phyloP scores from a whole-genome alignment of 2,329 filamentous ascomycete species.

The Hypocreales sp. region DNA sequence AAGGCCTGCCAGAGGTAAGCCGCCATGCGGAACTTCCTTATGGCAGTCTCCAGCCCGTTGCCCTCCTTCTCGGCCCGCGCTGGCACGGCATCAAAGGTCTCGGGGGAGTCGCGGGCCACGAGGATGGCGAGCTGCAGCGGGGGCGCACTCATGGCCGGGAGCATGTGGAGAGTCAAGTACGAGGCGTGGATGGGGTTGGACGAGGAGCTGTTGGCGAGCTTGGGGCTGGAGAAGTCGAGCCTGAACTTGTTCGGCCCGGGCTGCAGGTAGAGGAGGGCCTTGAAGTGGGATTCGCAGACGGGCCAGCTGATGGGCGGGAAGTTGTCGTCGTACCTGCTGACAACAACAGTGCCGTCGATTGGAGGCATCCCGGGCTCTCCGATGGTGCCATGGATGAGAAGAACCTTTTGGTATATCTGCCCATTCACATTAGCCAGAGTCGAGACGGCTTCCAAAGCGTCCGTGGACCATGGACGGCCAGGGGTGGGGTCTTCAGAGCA shows the following conservation, averaged over 20 bases:
- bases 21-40: constrained; percentile 86
- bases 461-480: no score
- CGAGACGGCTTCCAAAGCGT: no score
- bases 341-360: constrained; percentile 64
- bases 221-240: constrained; percentile 77
- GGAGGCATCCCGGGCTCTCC: constrained; percentile 53
- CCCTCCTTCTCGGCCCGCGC: constrained; percentile 64
- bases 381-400: constrained; percentile 68
- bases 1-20: constrained; percentile 96
- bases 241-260: constrained; percentile 80
- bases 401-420: constrained; percentile 85
- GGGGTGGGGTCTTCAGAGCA: no score
- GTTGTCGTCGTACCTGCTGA: constrained; percentile 69
- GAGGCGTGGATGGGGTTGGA: constrained; percentile 61
- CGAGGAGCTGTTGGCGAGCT: constrained; percentile 53
- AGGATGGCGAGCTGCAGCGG: constrained; percentile 83
- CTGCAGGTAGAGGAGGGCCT: constrained; percentile 76
- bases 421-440: no score
- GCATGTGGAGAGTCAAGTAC: constrained; percentile 71
- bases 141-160: constrained; percentile 62
- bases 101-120: constrained; percentile 74
- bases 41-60: constrained; percentile 63
- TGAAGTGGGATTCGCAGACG: constrained; percentile 80
- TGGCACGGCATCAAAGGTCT: constrained; percentile 69
- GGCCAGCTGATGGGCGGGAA: constrained; percentile 81